Percentiles rank a stretch among this genome's conserved stretches.
These are phyloP conservation scores for Tylopilus rubrobrunneus DNA, from an alignment of 768 basidiomycete genomes.

Conservation along the genomic window DNA sequence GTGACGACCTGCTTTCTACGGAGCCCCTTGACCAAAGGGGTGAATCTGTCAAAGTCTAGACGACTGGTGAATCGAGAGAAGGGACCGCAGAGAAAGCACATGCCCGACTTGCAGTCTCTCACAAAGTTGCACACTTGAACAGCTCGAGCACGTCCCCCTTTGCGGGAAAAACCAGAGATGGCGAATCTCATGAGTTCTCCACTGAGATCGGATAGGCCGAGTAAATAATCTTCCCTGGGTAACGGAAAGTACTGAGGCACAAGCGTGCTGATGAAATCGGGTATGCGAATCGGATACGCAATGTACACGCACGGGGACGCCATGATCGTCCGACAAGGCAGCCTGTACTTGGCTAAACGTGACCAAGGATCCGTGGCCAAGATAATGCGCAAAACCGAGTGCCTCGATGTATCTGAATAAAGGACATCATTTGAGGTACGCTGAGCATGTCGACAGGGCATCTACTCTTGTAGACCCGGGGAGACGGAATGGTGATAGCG, in stretches of 20 bases:
- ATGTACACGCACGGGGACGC: slow-evolving; percentile 53
- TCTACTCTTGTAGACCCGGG: slow-evolving; percentile 76
- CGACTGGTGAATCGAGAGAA: neutral
- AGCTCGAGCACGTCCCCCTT: slow-evolving; percentile 62
- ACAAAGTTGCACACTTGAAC: slow-evolving; percentile 67
- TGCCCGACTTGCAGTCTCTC: slow-evolving; percentile 67
- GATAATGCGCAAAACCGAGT: slow-evolving; percentile 81
- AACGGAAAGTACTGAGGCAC: slow-evolving; percentile 66
- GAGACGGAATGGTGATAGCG: slow-evolving; percentile 70
- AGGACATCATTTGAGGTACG: slow-evolving; percentile 13
- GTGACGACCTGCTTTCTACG: slow-evolving; percentile 88
- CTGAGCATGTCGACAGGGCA: neutral
- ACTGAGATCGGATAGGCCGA: slow-evolving; percentile 91
- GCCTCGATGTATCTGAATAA: slow-evolving; percentile 79
- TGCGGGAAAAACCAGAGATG: slow-evolving; percentile 72
- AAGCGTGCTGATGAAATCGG: slow-evolving; percentile 2
- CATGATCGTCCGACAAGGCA: slow-evolving; percentile 57
- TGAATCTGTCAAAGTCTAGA: slow-evolving; percentile 75
- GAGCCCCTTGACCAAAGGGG: slow-evolving; percentile 66
- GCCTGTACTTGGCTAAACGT: slow-evolving; percentile 64
- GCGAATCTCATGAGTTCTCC: slow-evolving; percentile 97
- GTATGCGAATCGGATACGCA: slow-evolving; percentile 1
- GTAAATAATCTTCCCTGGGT: slow-evolving; percentile 79
- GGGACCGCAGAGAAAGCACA: slow-evolving; percentile 14
- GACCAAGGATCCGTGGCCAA: slow-evolving; percentile 66